phyloP scores from a whole-genome alignment of 2,329 filamentous ascomycete genomes.

The Colletotrichum shisoi region DNA sequence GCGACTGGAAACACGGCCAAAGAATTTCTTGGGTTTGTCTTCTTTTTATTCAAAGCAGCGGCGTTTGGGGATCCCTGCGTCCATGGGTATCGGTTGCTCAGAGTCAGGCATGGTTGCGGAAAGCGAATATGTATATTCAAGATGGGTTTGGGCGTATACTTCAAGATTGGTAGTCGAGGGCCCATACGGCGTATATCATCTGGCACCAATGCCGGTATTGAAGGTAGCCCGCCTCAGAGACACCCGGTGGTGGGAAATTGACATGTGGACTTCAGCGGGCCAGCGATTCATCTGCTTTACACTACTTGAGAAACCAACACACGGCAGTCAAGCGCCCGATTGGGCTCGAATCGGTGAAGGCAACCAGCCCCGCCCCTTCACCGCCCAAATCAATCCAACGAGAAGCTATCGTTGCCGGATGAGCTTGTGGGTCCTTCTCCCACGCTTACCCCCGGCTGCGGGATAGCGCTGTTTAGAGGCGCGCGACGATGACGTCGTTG shows the following conservation, averaged over 20 bases:
- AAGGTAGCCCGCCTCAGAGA: background rate
- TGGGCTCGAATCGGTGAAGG: background rate
- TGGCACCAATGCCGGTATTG: background rate
- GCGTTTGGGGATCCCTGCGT: conserved; percentile 18
- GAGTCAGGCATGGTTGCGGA: background rate
- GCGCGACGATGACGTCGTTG: conserved; percentile 18
- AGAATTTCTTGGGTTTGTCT: too few species aligned
- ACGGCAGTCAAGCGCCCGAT: background rate
- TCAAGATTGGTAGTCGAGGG: background rate
- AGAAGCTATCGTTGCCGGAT: background rate
- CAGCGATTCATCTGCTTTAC: background rate
- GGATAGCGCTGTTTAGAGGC: conserved; percentile 1
- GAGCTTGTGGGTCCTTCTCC: background rate
- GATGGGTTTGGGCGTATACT: background rate
- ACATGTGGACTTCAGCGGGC: background rate
- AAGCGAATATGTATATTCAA: background rate
- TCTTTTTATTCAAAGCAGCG: conserved; percentile 1
- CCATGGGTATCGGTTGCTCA: background rate
- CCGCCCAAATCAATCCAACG: background rate
- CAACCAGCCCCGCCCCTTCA: background rate
- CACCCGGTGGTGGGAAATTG: background rate
- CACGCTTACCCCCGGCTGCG: background rate
- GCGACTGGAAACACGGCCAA: background rate
- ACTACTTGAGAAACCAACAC: background rate
- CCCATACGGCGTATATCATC: background rate